Evolutionary conservation across 2,329 filamentous ascomycete species (phyloP), one percentile per base, ranked within the genome.

Genomic region (Drechslerella coelobrocha): DNA sequence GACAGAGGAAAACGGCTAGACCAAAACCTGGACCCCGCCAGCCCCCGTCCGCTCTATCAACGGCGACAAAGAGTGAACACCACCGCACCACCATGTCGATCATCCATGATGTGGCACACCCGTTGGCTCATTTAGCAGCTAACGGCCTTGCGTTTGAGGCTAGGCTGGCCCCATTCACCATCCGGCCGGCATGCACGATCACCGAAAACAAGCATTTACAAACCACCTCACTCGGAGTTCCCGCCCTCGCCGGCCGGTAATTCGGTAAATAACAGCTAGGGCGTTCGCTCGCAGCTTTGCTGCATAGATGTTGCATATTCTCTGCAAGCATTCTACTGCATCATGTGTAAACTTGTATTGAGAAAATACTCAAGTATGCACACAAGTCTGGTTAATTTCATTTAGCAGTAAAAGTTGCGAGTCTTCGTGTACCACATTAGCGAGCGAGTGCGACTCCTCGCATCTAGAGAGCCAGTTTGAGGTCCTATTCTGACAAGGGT

Each of bases 71-170:
- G 4, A 39, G 34, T 2, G 17, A 39, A 5, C 12, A 39, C 4
- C 3, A 39, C 3, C 10, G 41, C 41, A 23, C 4, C 12, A 19
- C 41, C 41, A 21, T 45, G 41, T 23, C 3, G 41, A 45, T 45
- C 41, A 45, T 21, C 41, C 41, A 45, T 45, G 41, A 45, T 45
- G 41, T 45, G 41, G 41, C 41, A 45, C 21, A 45, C 21, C 41
- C 41, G 19, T 9, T 9, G 41, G 5, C 41, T 14, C 19, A 19
- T 6, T 21, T 31, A 3, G 41, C 41, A 45, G 21, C 14, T 45
- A 21, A 45, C 41, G 41, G 41, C 41, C 17, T 45, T 45, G 41
- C 19, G 19, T 23, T 45, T 45, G 41, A 21, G 10, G 29, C 10
- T 45, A 21, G 19, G n/a, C 41, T 45, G 34, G 34, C 34, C 34